Evolutionary conservation across 2,329 filamentous ascomycete genomes (phyloP), one percentile per base, ranked within the genome.

Genomic region (Ophiostoma sp.): DNA sequence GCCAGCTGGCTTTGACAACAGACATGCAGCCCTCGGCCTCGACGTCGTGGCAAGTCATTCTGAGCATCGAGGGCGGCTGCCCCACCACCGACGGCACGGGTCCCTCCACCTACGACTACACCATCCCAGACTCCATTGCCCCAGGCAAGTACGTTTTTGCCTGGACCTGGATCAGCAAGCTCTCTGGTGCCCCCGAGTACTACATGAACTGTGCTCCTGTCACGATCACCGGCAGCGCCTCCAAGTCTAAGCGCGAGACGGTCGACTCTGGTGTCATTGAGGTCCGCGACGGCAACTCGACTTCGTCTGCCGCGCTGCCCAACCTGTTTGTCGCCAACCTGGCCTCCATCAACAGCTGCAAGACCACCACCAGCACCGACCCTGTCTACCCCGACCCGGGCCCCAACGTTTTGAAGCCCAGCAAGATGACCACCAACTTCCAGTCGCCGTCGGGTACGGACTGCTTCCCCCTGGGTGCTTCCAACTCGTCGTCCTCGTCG

Each of bases 171-270:
- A 88, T 89, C 80, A 89, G 89, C 80, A 84, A 85, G 75, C 79
- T 89, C 19, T 74, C 75, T 0, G 89, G 89, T 6, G 89, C 90
- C 76, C 84, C 89, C 22, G 89, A 91, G 78, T 88, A 90, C 84
- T 92, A 92, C 82, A 90, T 91, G 88, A 90, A 90, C 79, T 92
- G 90, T 76, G 89, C 89, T 0, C 85, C 86, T 15, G 85, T 91
- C 22, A 83, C 84, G 22, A 86, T 91, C 72, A 78, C 78, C 0
- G 78, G 77, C 19, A 78, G 78, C 25, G 17, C 52, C n/a, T 36
- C 69, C 28, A 76, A 76, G 74, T 7, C n/a, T 9, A 52, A 55
- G 50, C 50, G 50, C 73, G 75, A 0, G 75, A 73, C 22, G 19
- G 48, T n/a, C 75, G 79, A 81, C 36, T 76, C 79, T 11, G 48